phyloP scores from a whole-genome alignment of 352 stramenopile species.

The Globisporangium recalcitrans region DNA sequence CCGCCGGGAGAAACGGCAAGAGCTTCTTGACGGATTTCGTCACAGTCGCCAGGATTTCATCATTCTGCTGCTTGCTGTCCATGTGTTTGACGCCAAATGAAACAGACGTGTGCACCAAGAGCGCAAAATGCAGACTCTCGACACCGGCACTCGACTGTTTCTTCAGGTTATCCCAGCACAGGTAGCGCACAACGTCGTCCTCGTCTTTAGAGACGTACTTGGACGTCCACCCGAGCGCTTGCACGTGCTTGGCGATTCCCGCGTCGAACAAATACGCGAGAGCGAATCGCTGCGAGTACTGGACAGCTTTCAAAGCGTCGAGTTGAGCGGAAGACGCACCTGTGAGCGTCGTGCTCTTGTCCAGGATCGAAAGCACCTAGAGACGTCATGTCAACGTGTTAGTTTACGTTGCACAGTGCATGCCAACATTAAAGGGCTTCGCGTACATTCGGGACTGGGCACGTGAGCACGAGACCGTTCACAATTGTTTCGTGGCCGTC shows the following conservation, averaged over 20 bases:
- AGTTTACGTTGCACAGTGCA: not conserved
- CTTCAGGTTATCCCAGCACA: slow-evolving; percentile 78
- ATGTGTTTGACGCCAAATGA: slow-evolving; percentile 53
- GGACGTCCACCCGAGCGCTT: slow-evolving; percentile 50
- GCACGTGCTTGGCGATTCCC: slow-evolving; percentile 27
- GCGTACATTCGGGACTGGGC: slow-evolving; percentile 48
- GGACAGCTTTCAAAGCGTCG: slow-evolving; percentile 35
- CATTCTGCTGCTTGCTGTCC: slow-evolving; percentile 44
- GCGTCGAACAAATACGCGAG: slow-evolving; percentile 58
- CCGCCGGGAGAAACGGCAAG: slow-evolving; percentile 45
- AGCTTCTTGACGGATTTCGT: slow-evolving; percentile 43
- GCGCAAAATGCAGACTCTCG: slow-evolving; percentile 14
- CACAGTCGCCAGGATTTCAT: slow-evolving; percentile 50
- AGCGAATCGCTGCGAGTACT: slow-evolving; percentile 69
- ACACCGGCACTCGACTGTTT: slow-evolving; percentile 23
- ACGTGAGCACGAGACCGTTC: slow-evolving; percentile 63
- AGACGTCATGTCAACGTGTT: not conserved
- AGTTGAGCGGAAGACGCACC: slow-evolving; percentile 20
- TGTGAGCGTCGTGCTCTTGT: slow-evolving; percentile 39
- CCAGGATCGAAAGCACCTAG: slow-evolving; percentile 43
- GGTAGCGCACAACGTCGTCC: slow-evolving; percentile 62
- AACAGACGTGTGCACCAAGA: slow-evolving; percentile 69
- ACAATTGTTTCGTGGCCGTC: slow-evolving; percentile 50
- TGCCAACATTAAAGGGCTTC: not conserved
- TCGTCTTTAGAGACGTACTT: slow-evolving; percentile 53